Conservation (phyloP, 1,284 basidiomycete species). For the Veloporphyrellus conicus region DNA sequence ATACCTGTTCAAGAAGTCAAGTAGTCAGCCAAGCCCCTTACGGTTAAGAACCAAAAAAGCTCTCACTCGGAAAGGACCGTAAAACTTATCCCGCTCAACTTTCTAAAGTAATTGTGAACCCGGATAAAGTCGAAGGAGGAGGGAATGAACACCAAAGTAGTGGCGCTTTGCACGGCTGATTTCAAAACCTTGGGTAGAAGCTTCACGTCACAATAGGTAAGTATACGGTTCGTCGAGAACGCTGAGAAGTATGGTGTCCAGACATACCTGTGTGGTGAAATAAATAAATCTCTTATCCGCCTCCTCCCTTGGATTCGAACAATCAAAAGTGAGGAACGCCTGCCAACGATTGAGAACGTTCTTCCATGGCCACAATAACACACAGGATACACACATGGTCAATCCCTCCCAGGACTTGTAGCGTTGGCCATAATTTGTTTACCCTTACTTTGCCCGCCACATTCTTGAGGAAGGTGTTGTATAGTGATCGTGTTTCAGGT, state of each 20-base stretch:
- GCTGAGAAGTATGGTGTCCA: background rate
- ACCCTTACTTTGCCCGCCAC: conserved; percentile 78
- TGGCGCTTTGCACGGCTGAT: conserved; percentile 86
- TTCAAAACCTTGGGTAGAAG: conserved; percentile 78
- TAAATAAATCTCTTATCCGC: conserved; percentile 81
- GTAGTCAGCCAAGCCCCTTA: background rate
- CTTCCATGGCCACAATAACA: background rate
- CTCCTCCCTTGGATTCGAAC: conserved; percentile 70
- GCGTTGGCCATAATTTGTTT: conserved; percentile 63
- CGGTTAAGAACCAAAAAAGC: background rate
- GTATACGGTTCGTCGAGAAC: background rate
- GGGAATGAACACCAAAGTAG: conserved; percentile 87
- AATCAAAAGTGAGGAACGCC: conserved; percentile 76
- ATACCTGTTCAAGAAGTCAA: conserved; percentile 56
- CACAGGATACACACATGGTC: conserved; percentile 53
- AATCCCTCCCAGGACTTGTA: conserved; percentile 75
- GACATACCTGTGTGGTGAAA: conserved; percentile 77
- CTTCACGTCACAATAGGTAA: conserved; percentile 36
- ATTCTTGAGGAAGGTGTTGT: conserved; percentile 72
- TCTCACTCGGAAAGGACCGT: conserved; percentile 84
- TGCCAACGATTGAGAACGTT: conserved; percentile 30
- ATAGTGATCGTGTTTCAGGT: conserved; percentile 81
- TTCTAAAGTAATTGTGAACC: conserved; percentile 82
- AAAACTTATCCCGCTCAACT: conserved; percentile 66
- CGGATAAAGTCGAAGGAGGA: conserved; percentile 97